Evolutionary conservation across 306 rosid genomes (phyloP).

Genomic region (Citrullus amarus): DNA sequence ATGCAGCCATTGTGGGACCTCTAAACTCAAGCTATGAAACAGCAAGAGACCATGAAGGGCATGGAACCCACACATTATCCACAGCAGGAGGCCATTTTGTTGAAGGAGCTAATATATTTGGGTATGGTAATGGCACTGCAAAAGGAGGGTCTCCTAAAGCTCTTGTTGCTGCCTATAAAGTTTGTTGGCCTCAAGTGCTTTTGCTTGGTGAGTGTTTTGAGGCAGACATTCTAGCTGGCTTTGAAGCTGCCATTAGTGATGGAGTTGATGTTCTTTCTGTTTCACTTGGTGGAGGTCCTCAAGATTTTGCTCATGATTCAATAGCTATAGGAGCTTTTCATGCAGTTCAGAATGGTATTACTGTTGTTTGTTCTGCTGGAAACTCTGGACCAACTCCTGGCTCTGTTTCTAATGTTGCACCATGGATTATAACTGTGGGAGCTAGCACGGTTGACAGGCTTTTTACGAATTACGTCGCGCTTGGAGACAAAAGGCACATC

Average conservation of each 20-base stretch:
- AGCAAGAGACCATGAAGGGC: slow-evolving; percentile 52
- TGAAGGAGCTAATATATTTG: slow-evolving; percentile 22
- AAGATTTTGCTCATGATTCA: slow-evolving; percentile 16
- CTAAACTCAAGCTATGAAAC: not conserved
- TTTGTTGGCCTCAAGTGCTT: slow-evolving; percentile 36
- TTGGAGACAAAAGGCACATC: slow-evolving; percentile 33
- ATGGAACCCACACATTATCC: slow-evolving; percentile 76
- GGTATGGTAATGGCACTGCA: slow-evolving; percentile 55
- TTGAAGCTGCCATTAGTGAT: slow-evolving; percentile 55
- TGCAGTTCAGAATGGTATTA: slow-evolving; percentile 28
- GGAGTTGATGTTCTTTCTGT: slow-evolving; percentile 51
- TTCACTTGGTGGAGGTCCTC: slow-evolving; percentile 18
- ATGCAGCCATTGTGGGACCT: not conserved
- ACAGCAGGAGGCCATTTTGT: slow-evolving; percentile 65
- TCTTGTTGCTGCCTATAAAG: slow-evolving; percentile 64
- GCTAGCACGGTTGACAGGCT: slow-evolving; percentile 54
- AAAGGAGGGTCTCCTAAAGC: slow-evolving; percentile 81
- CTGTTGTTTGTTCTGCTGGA: slow-evolving; percentile 43
- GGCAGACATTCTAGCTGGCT: slow-evolving; percentile 44
- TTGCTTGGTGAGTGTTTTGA: slow-evolving; percentile 20
- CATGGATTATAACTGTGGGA: slow-evolving; percentile 54
- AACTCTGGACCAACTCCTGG: slow-evolving; percentile 36
- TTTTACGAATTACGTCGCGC: slow-evolving; percentile 21
- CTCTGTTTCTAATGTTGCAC: slow-evolving; percentile 39
- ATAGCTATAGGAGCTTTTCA: slow-evolving; percentile 50